Conservation (phyloP, 2,329 filamentous ascomycete genomes). For the Mycogone perniciosa region DNA sequence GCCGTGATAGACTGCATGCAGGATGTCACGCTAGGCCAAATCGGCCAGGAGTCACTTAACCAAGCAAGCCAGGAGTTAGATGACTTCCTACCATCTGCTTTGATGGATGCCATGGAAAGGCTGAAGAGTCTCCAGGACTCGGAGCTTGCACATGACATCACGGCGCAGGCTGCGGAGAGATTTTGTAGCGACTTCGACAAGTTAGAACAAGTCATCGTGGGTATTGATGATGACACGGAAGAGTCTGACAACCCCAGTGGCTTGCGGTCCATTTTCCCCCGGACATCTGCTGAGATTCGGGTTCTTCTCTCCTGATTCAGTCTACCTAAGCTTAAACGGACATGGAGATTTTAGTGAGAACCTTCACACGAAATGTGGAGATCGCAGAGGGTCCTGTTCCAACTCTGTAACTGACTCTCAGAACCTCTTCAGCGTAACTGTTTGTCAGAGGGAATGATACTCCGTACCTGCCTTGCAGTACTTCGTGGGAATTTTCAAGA, state of each 20-base stretch:
- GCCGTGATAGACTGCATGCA: constrained; percentile 54
- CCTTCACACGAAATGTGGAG: too few relatives aligned
- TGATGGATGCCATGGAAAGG: constrained; percentile 86
- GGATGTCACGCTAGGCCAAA: constrained; percentile 22
- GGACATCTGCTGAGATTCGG: constrained; percentile 54
- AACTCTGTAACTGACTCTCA: too few relatives aligned
- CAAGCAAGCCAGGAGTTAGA: constrained; percentile 72
- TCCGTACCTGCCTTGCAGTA: too few relatives aligned
- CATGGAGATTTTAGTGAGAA: too few relatives aligned
- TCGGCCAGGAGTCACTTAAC: constrained; percentile 39
- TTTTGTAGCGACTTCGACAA: constrained; percentile 82
- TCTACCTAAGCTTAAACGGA: neutral
- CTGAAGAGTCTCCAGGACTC: constrained; percentile 68
- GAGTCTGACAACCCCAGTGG: constrained; percentile 20
- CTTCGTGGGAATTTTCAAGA: too few relatives aligned
- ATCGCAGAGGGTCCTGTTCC: too few relatives aligned
- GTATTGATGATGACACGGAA: constrained; percentile 30
- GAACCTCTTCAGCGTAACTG: too few relatives aligned
- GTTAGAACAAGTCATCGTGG: constrained; percentile 44
- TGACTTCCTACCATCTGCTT: constrained; percentile 82
- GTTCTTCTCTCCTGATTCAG: constrained; percentile 38
- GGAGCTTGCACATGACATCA: constrained; percentile 65
- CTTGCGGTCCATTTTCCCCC: constrained; percentile 42
- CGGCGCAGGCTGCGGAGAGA: constrained; percentile 71
- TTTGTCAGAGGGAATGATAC: too few relatives aligned